Percentiles rank a stretch among this genome's conserved stretches.
Evolutionary conservation across 306 rosid genomes (phyloP).

Genomic region (Amphicarpaea edgeworthii): DNA sequence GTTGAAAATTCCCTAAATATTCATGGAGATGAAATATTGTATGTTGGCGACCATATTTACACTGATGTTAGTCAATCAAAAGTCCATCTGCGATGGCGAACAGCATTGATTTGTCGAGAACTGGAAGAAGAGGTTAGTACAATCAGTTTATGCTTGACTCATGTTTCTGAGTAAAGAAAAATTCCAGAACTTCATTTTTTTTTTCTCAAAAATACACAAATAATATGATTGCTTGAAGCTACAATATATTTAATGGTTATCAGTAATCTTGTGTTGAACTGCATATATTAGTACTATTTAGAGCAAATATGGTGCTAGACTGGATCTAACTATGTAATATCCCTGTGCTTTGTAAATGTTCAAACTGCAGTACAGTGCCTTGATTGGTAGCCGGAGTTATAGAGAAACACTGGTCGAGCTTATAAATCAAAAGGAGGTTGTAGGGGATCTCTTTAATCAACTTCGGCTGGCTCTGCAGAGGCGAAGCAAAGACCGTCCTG

Average conservation of each 20-base stretch:
- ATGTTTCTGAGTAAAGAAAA: conserved; percentile 13
- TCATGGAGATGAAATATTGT: conserved; percentile 96
- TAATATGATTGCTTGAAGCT: conserved; percentile 17
- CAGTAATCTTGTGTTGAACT: conserved; percentile 28
- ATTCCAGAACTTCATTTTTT: conserved; percentile 4
- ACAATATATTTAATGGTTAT: conserved; percentile 13
- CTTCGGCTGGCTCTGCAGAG: conserved; percentile 95
- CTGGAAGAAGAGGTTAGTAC: conserved; percentile 92
- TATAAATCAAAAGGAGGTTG: conserved; percentile 89
- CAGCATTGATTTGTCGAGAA: conserved; percentile 92
- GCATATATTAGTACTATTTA: background rate
- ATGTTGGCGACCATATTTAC: conserved; percentile 98
- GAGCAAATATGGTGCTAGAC: conserved; percentile 25
- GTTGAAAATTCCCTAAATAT: conserved; percentile 82
- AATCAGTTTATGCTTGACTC: conserved; percentile 12
- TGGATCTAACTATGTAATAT: conserved; percentile 42
- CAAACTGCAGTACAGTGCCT: conserved; percentile 82
- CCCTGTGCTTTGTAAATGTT: conserved; percentile 43
- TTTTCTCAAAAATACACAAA: background rate
- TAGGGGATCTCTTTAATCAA: conserved; percentile 96
- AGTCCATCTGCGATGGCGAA: conserved; percentile 96
- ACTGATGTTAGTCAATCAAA: conserved; percentile 98
- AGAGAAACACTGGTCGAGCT: conserved; percentile 86
- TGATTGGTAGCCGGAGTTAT: conserved; percentile 67
- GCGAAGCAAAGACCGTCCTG: conserved; percentile 83